Evolutionary conservation across 441 rosid genomes (phyloP).

Genomic region (Manihot esculenta): DNA sequence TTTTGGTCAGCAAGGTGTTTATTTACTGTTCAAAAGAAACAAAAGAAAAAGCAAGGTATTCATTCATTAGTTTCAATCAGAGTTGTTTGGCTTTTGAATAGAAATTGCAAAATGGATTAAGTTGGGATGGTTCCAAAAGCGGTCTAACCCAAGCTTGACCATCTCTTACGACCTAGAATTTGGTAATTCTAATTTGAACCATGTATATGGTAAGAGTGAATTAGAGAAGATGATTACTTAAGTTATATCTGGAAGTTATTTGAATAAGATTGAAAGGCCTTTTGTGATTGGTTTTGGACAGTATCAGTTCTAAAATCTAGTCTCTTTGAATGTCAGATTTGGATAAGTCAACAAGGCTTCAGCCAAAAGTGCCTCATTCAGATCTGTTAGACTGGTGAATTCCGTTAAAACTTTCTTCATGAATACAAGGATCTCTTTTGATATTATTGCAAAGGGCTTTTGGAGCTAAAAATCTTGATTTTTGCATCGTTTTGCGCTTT

Average conservation of each 20-base stretch:
- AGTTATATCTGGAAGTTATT: neutral
- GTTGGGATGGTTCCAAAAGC: neutral
- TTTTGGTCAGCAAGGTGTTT: neutral
- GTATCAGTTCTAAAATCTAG: neutral
- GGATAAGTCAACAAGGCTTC: neutral
- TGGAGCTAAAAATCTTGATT: too few species aligned
- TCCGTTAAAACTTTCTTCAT: neutral
- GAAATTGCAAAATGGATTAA: conserved; percentile 4
- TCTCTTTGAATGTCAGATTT: neutral
- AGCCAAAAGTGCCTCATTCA: neutral
- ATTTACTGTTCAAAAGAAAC: neutral
- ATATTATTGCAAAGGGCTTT: neutral
- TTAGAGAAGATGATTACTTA: neutral
- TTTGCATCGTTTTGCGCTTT: too few species aligned
- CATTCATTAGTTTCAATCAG: neutral
- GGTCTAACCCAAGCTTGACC: neutral
- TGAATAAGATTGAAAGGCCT: neutral
- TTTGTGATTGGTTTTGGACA: neutral
- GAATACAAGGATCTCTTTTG: neutral
- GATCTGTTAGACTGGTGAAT: too few species aligned
- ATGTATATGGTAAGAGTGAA: neutral
- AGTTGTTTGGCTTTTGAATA: neutral
- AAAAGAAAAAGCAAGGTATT: too few species aligned
- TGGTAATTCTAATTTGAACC: neutral
- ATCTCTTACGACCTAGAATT: neutral